Evolutionary conservation across 768 basidiomycete genomes (phyloP), one percentile per base, ranked within the genome.

Genomic region (Lentinula raphanica): DNA sequence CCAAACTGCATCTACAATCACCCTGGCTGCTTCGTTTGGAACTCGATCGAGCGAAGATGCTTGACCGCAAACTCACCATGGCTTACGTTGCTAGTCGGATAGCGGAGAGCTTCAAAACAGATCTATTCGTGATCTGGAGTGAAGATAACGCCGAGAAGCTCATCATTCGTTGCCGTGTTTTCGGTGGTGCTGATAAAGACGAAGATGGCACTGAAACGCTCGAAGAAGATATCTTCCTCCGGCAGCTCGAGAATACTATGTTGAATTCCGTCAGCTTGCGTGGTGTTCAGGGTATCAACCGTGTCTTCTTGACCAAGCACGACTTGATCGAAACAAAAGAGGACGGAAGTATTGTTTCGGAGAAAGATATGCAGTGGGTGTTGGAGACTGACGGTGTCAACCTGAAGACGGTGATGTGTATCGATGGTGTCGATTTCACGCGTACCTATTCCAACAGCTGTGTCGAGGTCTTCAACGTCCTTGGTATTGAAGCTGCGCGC

Each of bases 81-180:
- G 81, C 88, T 48, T 92, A 93, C 63, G 95, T 98, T 42, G 95
- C 94, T 5, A 87, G 90, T 62, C 87, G 90, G 40, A 98, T 99
- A 59, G 89, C 90, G 19, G 91, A 94, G 70, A 94, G 85, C 63
- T 98, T 98, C 79, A 92, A 94, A 69, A 88, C 92, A 2, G 96
- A 98, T 68, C 77, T 98, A 13, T 98, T 98, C 71, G 94, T 98
- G 71, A 97, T 98, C 63, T 97, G 94, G 90, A 94, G 92, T 62
- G 96, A 98, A 79, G 96, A 98, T 72, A 98, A 97, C 73, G 92
- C 96, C 2, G 92, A 96, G 72, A 98, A 98, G 76, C 85, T 98
- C 11, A 83, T 98, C 65, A 90, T 99, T 64, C 96, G 97, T 45
- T 96, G 97, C 71, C 92, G 97, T 78, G 89, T 98, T 7, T 72